Conservation (phyloP, 495 filamentous ascomycete genomes). For the Podospora didyma region DNA sequence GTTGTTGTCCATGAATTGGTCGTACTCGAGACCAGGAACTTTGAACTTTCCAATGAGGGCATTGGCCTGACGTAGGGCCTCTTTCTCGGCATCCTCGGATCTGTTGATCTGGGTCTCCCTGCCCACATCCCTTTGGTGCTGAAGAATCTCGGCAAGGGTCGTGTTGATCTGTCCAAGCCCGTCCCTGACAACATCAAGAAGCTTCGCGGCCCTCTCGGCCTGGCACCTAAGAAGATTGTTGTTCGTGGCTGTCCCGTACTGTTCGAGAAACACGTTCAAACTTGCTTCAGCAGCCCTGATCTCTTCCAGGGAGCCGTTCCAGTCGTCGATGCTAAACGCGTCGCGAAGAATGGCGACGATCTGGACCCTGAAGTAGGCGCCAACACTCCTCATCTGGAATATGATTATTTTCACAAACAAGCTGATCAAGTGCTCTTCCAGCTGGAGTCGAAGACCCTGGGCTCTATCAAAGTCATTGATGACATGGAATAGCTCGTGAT, state of each 20-base stretch:
- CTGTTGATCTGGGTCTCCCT: too few species aligned
- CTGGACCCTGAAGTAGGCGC: background rate
- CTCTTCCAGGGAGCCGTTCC: background rate
- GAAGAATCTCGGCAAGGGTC: too few species aligned
- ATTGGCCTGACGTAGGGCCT: background rate
- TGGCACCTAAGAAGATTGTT: background rate
- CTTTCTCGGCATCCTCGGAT: background rate
- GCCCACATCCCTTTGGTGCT: too few species aligned
- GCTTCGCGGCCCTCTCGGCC: background rate
- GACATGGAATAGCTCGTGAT: background rate
- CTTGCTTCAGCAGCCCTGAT: background rate
- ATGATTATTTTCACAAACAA: background rate
- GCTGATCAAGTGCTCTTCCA: background rate
- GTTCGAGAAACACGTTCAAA: background rate
- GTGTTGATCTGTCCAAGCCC: too few species aligned
- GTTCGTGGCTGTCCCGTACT: background rate
- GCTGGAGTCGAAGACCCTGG: background rate
- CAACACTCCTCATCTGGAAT: background rate
- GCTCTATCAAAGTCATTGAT: background rate
- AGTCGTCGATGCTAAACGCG: background rate
- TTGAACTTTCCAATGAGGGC: background rate
- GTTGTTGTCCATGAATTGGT: background rate
- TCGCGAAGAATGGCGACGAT: background rate
- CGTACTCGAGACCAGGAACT: background rate
- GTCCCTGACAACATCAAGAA: background rate